These are phyloP conservation scores for Scutellaria minor DNA, from an alignment of 257 asterid genomes.

Conservation along the genomic window DNA sequence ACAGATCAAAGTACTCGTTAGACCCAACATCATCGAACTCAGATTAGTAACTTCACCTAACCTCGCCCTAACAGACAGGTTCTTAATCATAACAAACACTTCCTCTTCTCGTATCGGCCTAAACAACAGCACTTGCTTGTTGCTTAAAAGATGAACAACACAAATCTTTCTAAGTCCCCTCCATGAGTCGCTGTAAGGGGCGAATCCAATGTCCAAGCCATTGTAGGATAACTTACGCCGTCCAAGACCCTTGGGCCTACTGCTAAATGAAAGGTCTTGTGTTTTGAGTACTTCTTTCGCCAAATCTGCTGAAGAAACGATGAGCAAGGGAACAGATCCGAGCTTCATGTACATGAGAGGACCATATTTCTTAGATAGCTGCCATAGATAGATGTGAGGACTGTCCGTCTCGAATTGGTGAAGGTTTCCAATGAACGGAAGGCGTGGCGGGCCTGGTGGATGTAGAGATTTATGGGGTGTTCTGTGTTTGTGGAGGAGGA, in stretches of 20 bases:
- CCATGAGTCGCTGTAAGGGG: slow-evolving; percentile 44
- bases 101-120: slow-evolving; percentile 38
- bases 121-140: slow-evolving; percentile 43
- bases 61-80: neutral
- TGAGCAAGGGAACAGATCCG: slow-evolving; percentile 29
- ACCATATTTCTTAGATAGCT: slow-evolving; percentile 37
- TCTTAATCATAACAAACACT: slow-evolving; percentile 18
- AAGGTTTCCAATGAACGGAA: slow-evolving; percentile 49
- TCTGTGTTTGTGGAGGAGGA: slow-evolving; percentile 11
- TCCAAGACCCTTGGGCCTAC: slow-evolving; percentile 36
- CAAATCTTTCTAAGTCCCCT: slow-evolving; percentile 41
- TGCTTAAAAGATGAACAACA: slow-evolving; percentile 44
- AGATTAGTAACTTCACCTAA: slow-evolving; percentile 12
- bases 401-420: slow-evolving; percentile 34
- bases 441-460: slow-evolving; percentile 48
- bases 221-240: slow-evolving; percentile 38
- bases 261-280: slow-evolving; percentile 37
- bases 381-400: slow-evolving; percentile 42
- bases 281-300: slow-evolving; percentile 36
- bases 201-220: slow-evolving; percentile 35
- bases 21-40: slow-evolving; percentile 1
- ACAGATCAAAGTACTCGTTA: slow-evolving; percentile 38
- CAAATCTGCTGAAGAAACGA: slow-evolving; percentile 39
- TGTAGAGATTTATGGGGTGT: neutral
- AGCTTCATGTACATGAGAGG: slow-evolving; percentile 42